Base-by-base conservation (phyloP, 352 stramenopile species). In the Saprolegnia diclina region DNA sequence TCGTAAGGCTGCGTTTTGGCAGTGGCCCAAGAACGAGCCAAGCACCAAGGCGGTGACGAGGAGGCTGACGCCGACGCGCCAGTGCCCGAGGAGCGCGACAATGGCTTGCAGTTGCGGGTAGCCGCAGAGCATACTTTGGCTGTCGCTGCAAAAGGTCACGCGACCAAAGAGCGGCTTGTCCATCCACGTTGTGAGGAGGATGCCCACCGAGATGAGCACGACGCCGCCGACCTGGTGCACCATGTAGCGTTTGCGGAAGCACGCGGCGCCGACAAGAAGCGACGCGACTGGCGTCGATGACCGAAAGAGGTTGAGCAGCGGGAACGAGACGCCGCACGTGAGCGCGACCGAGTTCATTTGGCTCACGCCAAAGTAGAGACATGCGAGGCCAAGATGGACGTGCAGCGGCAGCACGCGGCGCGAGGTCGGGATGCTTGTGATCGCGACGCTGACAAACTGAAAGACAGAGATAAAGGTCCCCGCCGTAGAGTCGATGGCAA, bases 261-360 rank as follows among this genome's bases (percentile, higher is more conserved):
- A 38, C 14, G 40, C 29, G 42, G 7, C 37, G 11, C 63, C 63
- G 29, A 52, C 54, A 4, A 56, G 9, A 57, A 69, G 63, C 26
- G 63, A 69, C 22, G 63, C 63, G 26, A 62, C 24, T 4, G 63
- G 63, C 1, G 63, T 61, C 9, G 50, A 61, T 22, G 63, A 52
- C n/a, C 63, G 63, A 40, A 69, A 69, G 14, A 69, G 26, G 19
- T 69, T 69, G 1, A 69, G 26, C 2, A 69, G 63, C 35, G 63
- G 63, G 26, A 69, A 69, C 29, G 63, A 69, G 19, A 69, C 42
- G 5, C 63, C 63, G 37, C 63, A 69, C 35, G 42, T 24, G 35
- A 48, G 37, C 4, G 63, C 63, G n/a, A 69, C 21, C 5, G 63
- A 52, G 38, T 69, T 69, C 42, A 42, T 40, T 14, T 52, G 63